Evolutionary conservation across 305 asterid species (phyloP).

Genomic region (Solanum hybrid): DNA sequence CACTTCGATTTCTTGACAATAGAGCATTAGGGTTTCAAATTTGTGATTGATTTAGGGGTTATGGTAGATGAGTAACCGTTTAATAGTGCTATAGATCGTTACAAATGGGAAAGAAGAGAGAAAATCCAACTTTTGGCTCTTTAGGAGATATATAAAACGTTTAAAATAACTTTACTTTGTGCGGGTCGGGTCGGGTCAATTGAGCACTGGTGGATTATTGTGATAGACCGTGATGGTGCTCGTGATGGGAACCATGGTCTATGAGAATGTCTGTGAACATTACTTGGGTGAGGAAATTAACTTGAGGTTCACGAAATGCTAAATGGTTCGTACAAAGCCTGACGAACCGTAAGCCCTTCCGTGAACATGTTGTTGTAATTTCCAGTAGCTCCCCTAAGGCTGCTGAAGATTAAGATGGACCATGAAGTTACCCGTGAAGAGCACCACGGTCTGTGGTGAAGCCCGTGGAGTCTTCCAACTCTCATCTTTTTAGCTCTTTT

Average conservation of each 20-base stretch:
- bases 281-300: neutral
- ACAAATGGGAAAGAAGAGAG: neutral
- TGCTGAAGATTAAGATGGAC: neutral
- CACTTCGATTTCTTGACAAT: neutral
- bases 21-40: neutral
- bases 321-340: neutral
- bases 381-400: neutral
- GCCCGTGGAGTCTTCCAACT: neutral
- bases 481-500: neutral
- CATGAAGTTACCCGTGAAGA: neutral
- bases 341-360: neutral
- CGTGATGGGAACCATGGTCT: neutral
- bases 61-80: neutral
- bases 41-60: neutral
- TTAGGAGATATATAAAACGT: neutral
- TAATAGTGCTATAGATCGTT: neutral
- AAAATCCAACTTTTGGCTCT: neutral
- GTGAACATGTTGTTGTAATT: too few species aligned
- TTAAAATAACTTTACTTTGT: neutral
- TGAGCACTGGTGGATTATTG: neutral
- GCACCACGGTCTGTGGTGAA: too few species aligned
- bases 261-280: neutral
- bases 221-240: neutral
- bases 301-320: neutral
- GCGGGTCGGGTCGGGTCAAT: neutral